Conservation (phyloP, 2,329 filamentous ascomycete genomes). For the Rosellinia necatrix region DNA sequence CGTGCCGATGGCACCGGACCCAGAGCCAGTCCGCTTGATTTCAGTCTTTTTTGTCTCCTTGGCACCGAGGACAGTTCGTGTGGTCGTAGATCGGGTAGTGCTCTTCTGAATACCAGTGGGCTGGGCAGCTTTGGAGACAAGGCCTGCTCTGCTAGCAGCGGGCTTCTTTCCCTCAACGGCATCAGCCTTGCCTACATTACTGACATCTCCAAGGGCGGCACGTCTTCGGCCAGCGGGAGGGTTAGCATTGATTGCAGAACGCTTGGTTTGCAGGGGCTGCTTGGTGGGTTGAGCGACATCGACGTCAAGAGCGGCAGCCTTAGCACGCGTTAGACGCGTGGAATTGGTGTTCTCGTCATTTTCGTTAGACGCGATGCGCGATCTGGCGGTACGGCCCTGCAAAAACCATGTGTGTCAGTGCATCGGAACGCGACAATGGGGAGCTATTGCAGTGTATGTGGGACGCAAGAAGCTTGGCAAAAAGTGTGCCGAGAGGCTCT, state of each 20-base stretch:
- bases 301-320: slow-evolving; percentile 74
- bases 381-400: slow-evolving; percentile 71
- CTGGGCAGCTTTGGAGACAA: slow-evolving; percentile 80
- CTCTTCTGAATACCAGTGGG: slow-evolving; percentile 81
- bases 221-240: slow-evolving; percentile 69
- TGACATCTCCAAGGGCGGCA: slow-evolving; percentile 88
- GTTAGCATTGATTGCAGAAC: slow-evolving; percentile 56
- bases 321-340: slow-evolving; percentile 89
- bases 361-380: slow-evolving; percentile 82
- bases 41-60: slow-evolving; percentile 75
- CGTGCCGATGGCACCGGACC: slow-evolving; percentile 68
- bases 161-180: slow-evolving; percentile 76
- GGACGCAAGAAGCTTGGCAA: not conserved
- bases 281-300: slow-evolving; percentile 65
- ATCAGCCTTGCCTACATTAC: slow-evolving; percentile 87
- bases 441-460: not conserved
- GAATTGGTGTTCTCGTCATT: slow-evolving; percentile 88
- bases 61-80: slow-evolving; percentile 64
- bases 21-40: slow-evolving; percentile 73
- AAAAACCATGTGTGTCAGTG: slow-evolving; percentile 15
- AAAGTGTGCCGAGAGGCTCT: not conserved
- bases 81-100: slow-evolving; percentile 58
- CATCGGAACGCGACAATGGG: not conserved
- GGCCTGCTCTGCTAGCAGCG: slow-evolving; percentile 61
- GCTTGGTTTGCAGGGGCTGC: slow-evolving; percentile 74